These are phyloP conservation scores for Kingdonia uniflora DNA, from an alignment of 164 flowering plant genomes.

Conservation along the genomic window DNA sequence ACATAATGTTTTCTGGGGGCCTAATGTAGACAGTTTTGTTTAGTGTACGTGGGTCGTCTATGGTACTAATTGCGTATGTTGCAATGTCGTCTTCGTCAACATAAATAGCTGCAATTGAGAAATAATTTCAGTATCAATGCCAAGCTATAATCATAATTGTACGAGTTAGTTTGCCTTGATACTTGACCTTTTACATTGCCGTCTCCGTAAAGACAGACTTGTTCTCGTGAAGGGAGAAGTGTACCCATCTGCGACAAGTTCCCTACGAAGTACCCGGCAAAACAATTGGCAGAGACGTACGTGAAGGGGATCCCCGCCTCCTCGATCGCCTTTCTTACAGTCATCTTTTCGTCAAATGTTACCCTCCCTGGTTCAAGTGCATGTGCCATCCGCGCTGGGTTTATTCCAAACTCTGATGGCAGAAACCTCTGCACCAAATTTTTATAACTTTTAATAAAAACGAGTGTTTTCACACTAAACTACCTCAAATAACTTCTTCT, in stretches of 20 bases:
- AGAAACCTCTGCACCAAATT: conserved; percentile 14
- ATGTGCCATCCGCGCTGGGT: conserved; percentile 26
- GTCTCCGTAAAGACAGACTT: conserved; percentile 21
- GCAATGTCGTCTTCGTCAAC: conserved; percentile 54
- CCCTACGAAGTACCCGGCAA: conserved; percentile 14
- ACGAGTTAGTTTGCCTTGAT: no score
- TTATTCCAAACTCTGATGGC: conserved; percentile 36
- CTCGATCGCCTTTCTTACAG: conserved; percentile 18
- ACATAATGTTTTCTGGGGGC: conserved; percentile 45
- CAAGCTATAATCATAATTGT: not conserved
- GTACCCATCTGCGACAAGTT: conserved; percentile 18
- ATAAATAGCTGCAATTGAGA: conserved; percentile 24
- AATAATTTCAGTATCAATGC: no score
- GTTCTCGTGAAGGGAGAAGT: conserved; percentile 24
- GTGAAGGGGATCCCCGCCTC: conserved; percentile 21
- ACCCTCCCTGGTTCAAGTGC: conserved; percentile 19
- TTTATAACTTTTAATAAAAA: no score
- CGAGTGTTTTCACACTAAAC: no score
- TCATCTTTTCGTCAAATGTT: conserved; percentile 17
- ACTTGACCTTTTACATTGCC: conserved; percentile 28
- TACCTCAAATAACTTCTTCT: no score
- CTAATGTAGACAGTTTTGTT: conserved; percentile 57
- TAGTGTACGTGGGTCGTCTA: conserved; percentile 55
- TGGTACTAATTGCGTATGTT: conserved; percentile 36
- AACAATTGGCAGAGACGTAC: conserved; percentile 19